Conservation (phyloP, 805 yeast species). For the Wickerhamomyces canadensis region DNA sequence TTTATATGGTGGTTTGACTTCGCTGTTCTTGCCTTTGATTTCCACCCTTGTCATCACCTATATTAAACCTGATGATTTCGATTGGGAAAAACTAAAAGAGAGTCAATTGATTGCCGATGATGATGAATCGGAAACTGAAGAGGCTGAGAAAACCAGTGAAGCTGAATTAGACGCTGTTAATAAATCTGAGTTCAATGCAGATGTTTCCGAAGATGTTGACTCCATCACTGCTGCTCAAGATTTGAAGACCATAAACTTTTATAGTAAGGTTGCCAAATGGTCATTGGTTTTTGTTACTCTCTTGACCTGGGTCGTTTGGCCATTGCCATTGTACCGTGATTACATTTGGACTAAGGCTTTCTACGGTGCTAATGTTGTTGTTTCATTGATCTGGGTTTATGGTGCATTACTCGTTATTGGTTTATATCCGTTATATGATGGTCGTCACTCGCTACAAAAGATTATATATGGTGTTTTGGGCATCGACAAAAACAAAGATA, state of each 20-base stretch:
- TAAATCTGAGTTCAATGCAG: not conserved
- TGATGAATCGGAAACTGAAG: slow-evolving; percentile 1
- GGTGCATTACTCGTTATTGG: slow-evolving; percentile 30
- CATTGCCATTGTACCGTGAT: slow-evolving; percentile 38
- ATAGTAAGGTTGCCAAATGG: slow-evolving; percentile 25
- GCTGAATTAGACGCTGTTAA: not conserved
- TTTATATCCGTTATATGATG: slow-evolving; percentile 30
- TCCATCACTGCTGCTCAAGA: slow-evolving; percentile 1
- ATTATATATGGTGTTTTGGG: slow-evolving; percentile 32
- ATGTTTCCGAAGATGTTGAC: not conserved
- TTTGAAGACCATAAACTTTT: slow-evolving; percentile 10
- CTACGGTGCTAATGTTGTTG: slow-evolving; percentile 34
- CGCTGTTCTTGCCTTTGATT: slow-evolving; percentile 30
- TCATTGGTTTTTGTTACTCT: slow-evolving; percentile 24
- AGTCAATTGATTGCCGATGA: slow-evolving; percentile 35
- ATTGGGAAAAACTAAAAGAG: slow-evolving; percentile 25
- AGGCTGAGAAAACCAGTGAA: not conserved
- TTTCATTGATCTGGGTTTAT: slow-evolving; percentile 35
- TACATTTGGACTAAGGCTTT: slow-evolving; percentile 33
- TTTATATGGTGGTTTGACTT: slow-evolving; percentile 29
- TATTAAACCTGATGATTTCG: slow-evolving; percentile 28
- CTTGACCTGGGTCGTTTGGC: slow-evolving; percentile 37
- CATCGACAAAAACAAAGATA: too few species aligned
- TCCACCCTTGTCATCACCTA: slow-evolving; percentile 50
- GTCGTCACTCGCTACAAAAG: slow-evolving; percentile 27